phyloP scores from a whole-genome alignment of 1,284 basidiomycete genomes.

The Acaromyces ingoldii region DNA sequence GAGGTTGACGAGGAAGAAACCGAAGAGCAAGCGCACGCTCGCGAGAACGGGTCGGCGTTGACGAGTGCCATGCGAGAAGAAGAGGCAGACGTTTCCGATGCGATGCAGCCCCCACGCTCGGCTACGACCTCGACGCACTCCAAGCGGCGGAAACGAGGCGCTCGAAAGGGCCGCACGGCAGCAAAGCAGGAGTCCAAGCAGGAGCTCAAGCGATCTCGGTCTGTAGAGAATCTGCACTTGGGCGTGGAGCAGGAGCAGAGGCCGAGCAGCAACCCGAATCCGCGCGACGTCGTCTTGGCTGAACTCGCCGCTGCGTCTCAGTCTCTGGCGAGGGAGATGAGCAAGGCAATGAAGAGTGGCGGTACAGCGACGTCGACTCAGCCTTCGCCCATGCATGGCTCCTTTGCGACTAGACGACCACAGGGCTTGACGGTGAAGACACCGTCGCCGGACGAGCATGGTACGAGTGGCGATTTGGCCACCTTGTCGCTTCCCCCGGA shows the following conservation, averaged over 20 bases:
- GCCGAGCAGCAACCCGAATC: slow-evolving; percentile 8
- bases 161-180: slow-evolving; percentile 30
- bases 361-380: background rate
- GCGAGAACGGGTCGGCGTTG: too few species aligned
- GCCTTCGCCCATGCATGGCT: background rate
- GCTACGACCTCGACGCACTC: slow-evolving; percentile 22
- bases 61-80: too few species aligned
- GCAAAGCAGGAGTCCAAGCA: slow-evolving; percentile 31
- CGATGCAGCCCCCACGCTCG: slow-evolving; percentile 13
- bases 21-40: too few species aligned
- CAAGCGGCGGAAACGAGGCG: slow-evolving; percentile 33
- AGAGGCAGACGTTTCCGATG: background rate
- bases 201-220: slow-evolving; percentile 30
- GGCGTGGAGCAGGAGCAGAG: slow-evolving; percentile 13
- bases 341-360: slow-evolving; percentile 22
- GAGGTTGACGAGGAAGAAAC: too few species aligned
- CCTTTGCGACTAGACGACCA: background rate
- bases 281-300: slow-evolving; percentile 23
- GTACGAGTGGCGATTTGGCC: too few species aligned
- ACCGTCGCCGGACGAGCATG: too few species aligned
- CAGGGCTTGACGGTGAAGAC: too few species aligned
- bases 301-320: slow-evolving; percentile 34
- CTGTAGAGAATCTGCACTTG: slow-evolving; percentile 23
- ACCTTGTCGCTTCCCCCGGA: too few species aligned
- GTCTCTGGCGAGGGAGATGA: slow-evolving; percentile 35